These are phyloP conservation scores for Colletotrichum limetticola DNA, from an alignment of 2,329 filamentous ascomycete genomes.

Conservation along the genomic window DNA sequence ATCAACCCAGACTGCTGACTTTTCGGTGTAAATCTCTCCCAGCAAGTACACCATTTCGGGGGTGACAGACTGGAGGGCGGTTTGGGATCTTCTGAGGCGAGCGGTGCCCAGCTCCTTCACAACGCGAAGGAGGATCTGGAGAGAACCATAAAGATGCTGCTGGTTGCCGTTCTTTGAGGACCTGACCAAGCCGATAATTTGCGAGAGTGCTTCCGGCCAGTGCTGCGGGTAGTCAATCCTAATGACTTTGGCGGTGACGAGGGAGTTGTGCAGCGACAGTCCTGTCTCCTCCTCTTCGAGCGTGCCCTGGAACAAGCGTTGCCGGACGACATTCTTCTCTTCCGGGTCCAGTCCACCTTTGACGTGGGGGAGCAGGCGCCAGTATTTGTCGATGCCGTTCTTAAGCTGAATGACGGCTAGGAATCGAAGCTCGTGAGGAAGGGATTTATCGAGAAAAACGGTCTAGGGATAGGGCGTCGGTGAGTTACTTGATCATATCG, in stretches of 20 bases:
- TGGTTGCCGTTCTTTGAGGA: slow-evolving; percentile 66
- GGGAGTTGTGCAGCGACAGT: slow-evolving; percentile 86
- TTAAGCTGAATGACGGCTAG: slow-evolving; percentile 94
- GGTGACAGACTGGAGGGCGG: slow-evolving; percentile 79
- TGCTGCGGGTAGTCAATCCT: slow-evolving; percentile 89
- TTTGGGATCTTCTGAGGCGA: slow-evolving; percentile 78
- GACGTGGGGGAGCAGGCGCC: slow-evolving; percentile 71
- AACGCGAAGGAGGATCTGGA: slow-evolving; percentile 84
- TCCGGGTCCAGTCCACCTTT: slow-evolving; percentile 76
- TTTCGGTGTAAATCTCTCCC: slow-evolving; percentile 80
- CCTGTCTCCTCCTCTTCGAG: slow-evolving; percentile 79
- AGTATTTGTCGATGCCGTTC: slow-evolving; percentile 95
- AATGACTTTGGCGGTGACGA: slow-evolving; percentile 88
- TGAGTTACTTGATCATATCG: slow-evolving; percentile 5
- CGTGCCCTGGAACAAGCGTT: slow-evolving; percentile 79
- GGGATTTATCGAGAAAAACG: slow-evolving; percentile 81
- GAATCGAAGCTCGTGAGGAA: slow-evolving; percentile 83
- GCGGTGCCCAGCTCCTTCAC: slow-evolving; percentile 92
- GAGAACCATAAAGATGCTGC: slow-evolving; percentile 74
- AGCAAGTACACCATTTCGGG: slow-evolving; percentile 88
- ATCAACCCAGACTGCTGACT: slow-evolving; percentile 75
- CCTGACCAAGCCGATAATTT: slow-evolving; percentile 74
- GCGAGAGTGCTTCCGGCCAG: slow-evolving; percentile 75
- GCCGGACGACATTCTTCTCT: slow-evolving; percentile 82
- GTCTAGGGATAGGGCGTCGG: slow-evolving; percentile 58